Base-by-base conservation (phyloP, 331 rosid species). In the Acacia pycnantha region DNA sequence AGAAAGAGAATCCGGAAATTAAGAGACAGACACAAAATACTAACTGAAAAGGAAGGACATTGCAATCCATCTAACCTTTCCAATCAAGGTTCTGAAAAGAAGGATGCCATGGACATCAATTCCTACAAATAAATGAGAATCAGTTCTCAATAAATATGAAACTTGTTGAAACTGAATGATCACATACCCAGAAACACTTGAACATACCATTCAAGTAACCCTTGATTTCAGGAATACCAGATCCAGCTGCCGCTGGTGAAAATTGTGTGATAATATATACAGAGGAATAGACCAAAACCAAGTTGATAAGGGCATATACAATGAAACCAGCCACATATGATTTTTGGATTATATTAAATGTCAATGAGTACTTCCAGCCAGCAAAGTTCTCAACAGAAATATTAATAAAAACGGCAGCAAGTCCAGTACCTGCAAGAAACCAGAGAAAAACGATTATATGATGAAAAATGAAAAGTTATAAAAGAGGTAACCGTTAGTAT, bases 181-280 rank as follows among this genome's bases (percentile, higher is more conserved):
- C 37, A 37, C 19, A 58, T 82, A 59, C 35, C 40, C 24, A 79
- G 77, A 74, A 83, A 67, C 65, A 83, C 59, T 35, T 9, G 74
- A 78, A 22, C 94, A 81, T 82, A 95, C 99, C 99, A 82, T 95
- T 95, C 85, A 95, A 87, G 91, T 95, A 95, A 50, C 99, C 98
- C 92, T 95, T 95, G 88, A 95, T 95, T 92, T 93, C 98, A 65
- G 99, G 99, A 82, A 95, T 95, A 70, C 99, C 99, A 10, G 99
- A 95, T 15, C 99, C 98, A 86, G 97, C 97, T 66, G 99, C 98
- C 2, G 94, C 98, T 59, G 99, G 99, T 82, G 99, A 94, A 81
- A 92, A 93, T 82, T 92, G 88, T 12, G 99, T 93, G 82, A 93
- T 41, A 14, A 95, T 92, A 92, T 80, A 90, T 68, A 90, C 99